These are phyloP conservation scores for Podaxis sp. DNA, from an alignment of 768 basidiomycete species.

Conservation along the genomic window DNA sequence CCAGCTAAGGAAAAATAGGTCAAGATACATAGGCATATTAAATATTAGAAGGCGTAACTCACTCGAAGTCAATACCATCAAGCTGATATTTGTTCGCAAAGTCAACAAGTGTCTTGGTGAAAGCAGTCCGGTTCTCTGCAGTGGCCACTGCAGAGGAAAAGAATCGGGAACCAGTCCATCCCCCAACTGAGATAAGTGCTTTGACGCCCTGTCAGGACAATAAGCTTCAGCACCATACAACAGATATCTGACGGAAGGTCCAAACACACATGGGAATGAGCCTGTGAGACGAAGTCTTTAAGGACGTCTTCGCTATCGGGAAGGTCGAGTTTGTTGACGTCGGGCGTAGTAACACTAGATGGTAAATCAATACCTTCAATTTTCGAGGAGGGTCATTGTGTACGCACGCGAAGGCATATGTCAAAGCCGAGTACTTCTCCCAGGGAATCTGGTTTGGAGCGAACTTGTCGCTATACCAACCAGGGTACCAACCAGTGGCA, in stretches of 20 bases:
- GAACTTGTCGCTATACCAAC: constrained; percentile 52
- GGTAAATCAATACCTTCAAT: background rate
- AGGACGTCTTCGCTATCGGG: constrained; percentile 46
- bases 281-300: constrained; percentile 52
- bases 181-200: constrained; percentile 63
- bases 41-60: constrained; percentile 16
- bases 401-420: constrained; percentile 73
- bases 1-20: constrained; percentile 47
- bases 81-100: constrained; percentile 50
- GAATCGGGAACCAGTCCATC: constrained; percentile 64
- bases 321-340: constrained; percentile 32
- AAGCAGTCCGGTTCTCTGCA: constrained; percentile 54
- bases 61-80: constrained; percentile 61
- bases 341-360: constrained; percentile 16
- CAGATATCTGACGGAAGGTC: background rate
- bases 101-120: constrained; percentile 55
- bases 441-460: constrained; percentile 58
- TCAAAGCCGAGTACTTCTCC: constrained; percentile 63
- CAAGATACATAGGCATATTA: background rate
- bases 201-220: constrained; percentile 45
- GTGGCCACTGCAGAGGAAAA: constrained; percentile 64
- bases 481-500: constrained; percentile 61
- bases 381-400: background rate
- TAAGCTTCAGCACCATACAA: background rate
- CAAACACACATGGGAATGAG: constrained; percentile 38